Conservation (phyloP, 768 basidiomycete species). For the Pleurotus platypus region DNA sequence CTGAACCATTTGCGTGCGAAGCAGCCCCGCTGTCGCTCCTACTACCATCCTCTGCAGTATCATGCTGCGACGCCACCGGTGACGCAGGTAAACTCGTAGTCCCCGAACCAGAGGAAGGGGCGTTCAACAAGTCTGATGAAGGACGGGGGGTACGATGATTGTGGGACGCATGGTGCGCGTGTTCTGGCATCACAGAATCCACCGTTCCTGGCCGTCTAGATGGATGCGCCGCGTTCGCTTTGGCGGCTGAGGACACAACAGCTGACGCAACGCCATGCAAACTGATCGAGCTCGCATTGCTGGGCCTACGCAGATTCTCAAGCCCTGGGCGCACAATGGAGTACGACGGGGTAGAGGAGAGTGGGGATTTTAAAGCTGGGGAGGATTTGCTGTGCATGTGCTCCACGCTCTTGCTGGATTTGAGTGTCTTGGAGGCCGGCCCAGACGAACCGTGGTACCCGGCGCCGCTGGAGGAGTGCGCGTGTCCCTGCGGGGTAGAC, state of each 20-base stretch:
- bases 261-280: constrained; percentile 24
- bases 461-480: too few species aligned
- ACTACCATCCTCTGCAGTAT: not conserved
- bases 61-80: not conserved
- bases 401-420: constrained; percentile 67
- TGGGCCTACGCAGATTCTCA: constrained; percentile 31
- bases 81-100: constrained; percentile 10
- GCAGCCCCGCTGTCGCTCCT: not conserved
- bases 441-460: too few species aligned
- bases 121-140: not conserved
- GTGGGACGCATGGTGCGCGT: constrained; percentile 11
- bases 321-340: constrained; percentile 8
- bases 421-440: constrained; percentile 35
- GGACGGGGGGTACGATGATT: constrained; percentile 9
- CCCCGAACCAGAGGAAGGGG: too few species aligned
- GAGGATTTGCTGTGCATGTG: constrained; percentile 35
- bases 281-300: constrained; percentile 25
- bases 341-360: constrained; percentile 26
- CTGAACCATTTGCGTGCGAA: not conserved
- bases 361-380: constrained; percentile 14
- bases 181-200: constrained; percentile 5
- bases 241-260: constrained; percentile 12
- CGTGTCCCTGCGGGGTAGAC: too few species aligned
- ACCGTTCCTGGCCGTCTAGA: constrained; percentile 14
- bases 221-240: constrained; percentile 8